Conservation (phyloP, 2,329 filamentous ascomycete species). For the Davidsoniella australis region DNA sequence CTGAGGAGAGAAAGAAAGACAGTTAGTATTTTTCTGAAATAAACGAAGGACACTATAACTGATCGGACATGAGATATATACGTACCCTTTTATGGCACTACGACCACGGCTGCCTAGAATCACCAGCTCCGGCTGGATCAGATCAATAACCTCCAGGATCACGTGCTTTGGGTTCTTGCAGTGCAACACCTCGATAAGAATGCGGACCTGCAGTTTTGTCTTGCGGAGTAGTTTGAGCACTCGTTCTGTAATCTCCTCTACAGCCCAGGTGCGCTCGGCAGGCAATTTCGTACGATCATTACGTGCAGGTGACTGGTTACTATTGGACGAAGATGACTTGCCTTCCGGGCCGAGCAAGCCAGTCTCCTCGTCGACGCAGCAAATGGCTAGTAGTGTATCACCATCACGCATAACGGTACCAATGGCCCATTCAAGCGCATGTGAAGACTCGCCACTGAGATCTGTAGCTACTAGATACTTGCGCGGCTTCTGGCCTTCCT, state of each 20-base stretch:
- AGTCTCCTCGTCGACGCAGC: slow-evolving; percentile 80
- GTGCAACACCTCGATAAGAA: slow-evolving; percentile 91
- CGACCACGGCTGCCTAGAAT: slow-evolving; percentile 83
- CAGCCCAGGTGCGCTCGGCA: slow-evolving; percentile 61
- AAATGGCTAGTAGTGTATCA: slow-evolving; percentile 83
- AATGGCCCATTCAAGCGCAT: slow-evolving; percentile 94
- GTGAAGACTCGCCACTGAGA: slow-evolving; percentile 81
- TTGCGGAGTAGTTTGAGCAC: slow-evolving; percentile 77
- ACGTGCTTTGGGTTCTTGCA: slow-evolving; percentile 96
- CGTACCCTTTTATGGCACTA: slow-evolving; percentile 83
- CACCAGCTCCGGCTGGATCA: slow-evolving; percentile 77
- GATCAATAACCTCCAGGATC: slow-evolving; percentile 93
- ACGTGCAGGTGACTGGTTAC: slow-evolving; percentile 12
- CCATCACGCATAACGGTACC: slow-evolving; percentile 87
- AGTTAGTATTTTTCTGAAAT: slow-evolving; percentile 18
- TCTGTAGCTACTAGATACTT: slow-evolving; percentile 96
- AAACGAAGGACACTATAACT: background rate
- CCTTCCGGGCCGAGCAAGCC: slow-evolving; percentile 27
- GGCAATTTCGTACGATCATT: slow-evolving; percentile 44
- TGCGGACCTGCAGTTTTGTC: slow-evolving; percentile 78
- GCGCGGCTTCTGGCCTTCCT: slow-evolving; percentile 60
- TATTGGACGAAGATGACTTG: slow-evolving; percentile 9
- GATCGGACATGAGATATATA: slow-evolving; percentile 13
- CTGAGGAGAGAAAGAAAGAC: slow-evolving; percentile 26
- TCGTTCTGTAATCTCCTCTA: slow-evolving; percentile 69